A percentile compares a stretch with the other conserved stretches of the same genome.
Conservation (phyloP, 139 green algal species). For the Deuterostichococcus epilithicus region DNA sequence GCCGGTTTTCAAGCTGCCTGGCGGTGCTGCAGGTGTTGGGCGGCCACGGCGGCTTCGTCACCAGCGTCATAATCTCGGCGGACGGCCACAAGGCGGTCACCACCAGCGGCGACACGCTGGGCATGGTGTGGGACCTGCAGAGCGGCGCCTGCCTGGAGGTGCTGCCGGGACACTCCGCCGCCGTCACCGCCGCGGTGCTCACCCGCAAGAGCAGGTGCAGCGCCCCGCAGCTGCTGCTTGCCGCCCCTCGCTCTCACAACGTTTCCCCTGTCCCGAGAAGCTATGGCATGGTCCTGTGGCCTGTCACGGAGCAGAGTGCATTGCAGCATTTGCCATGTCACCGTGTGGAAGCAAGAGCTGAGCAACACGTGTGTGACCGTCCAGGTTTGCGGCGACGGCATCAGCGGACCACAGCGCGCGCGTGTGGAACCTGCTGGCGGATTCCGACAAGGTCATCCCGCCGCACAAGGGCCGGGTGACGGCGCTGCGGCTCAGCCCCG, state of each 20-base stretch:
- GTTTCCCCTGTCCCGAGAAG: too few species aligned
- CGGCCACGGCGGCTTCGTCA: slow-evolving; percentile 63
- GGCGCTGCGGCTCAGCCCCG: background rate
- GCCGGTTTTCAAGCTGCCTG: too few species aligned
- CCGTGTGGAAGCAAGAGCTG: too few species aligned
- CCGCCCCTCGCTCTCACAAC: too few species aligned
- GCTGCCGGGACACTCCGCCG: slow-evolving; percentile 65
- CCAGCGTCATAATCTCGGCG: slow-evolving; percentile 41
- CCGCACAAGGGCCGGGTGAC: slow-evolving; percentile 25
- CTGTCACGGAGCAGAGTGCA: too few species aligned
- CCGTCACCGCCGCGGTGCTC: slow-evolving; percentile 49
- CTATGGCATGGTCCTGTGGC: too few species aligned
- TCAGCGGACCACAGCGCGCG: slow-evolving; percentile 40
- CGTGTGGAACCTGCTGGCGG: slow-evolving; percentile 44
- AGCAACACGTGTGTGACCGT: too few species aligned
- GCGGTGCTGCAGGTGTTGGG: slow-evolving; percentile 14
- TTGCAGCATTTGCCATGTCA: too few species aligned
- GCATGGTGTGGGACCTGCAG: slow-evolving; percentile 54
- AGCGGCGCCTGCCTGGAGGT: slow-evolving; percentile 33
- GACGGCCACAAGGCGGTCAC: slow-evolving; percentile 46
- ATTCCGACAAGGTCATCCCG: slow-evolving; percentile 3
- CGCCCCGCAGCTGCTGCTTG: too few species aligned
- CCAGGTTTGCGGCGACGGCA: slow-evolving; percentile 46
- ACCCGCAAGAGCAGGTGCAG: slow-evolving; percentile 38
- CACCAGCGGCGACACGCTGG: slow-evolving; percentile 53